Conservation (phyloP, 768 basidiomycete species). For the Rhodotorula kratochvilovae region DNA sequence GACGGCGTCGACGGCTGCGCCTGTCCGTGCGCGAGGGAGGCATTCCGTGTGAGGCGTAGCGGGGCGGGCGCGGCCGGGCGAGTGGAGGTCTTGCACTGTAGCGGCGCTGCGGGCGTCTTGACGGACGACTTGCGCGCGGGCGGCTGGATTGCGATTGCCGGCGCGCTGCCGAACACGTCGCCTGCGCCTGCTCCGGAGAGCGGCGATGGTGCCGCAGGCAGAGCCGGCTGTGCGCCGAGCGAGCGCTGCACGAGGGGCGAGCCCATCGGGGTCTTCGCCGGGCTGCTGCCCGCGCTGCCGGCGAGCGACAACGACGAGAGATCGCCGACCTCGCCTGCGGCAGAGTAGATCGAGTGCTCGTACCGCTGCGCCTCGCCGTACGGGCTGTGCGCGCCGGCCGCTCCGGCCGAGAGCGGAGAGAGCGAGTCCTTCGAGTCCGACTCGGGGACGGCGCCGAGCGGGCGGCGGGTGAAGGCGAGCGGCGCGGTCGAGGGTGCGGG, state of each 20-base stretch:
- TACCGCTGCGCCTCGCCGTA: conserved; percentile 8
- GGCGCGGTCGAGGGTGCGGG: not conserved
- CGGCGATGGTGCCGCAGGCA: not conserved
- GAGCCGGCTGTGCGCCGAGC: not conserved
- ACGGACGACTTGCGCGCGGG: not conserved
- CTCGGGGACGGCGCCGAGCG: conserved; percentile 2
- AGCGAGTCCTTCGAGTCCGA: conserved; percentile 19
- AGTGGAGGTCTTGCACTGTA: not conserved
- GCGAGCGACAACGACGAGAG: not conserved
- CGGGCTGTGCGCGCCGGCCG: conserved; percentile 2
- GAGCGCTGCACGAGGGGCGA: no score
- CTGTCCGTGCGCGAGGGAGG: not conserved
- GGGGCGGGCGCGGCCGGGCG: not conserved
- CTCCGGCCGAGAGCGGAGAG: conserved; percentile 1
- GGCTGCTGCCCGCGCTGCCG: not conserved
- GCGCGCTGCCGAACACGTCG: conserved; percentile 10
- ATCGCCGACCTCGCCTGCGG: conserved; percentile 18
- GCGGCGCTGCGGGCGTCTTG: not conserved
- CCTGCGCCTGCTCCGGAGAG: no score
- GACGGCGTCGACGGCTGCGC: not conserved
- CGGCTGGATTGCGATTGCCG: not conserved
- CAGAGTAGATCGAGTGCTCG: conserved; percentile 25
- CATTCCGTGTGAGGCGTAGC: not conserved
- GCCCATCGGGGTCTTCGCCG: not conserved
- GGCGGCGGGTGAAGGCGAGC: not conserved